Percentiles rank a stretch among this genome's conserved stretches.
Evolutionary conservation across 2,329 filamentous ascomycete genomes (phyloP).

Genomic region (Colletotrichum sp.): DNA sequence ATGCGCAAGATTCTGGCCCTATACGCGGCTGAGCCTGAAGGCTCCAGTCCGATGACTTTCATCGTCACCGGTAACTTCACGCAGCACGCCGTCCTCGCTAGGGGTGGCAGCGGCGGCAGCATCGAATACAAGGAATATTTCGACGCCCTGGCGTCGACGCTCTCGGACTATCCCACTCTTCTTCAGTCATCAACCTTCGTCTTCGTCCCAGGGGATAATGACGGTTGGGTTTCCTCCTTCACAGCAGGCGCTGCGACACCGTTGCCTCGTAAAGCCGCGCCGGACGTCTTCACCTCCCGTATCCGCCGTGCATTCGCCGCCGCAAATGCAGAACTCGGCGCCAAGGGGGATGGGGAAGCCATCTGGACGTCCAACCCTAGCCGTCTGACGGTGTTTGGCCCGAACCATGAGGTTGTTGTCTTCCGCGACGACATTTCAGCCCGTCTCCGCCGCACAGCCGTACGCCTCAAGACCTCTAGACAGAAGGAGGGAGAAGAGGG

Average conservation of each 20-base stretch:
- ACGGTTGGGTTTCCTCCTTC: constrained; percentile 94
- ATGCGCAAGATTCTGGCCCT: constrained; percentile 77
- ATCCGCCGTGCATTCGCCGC: constrained; percentile 80
- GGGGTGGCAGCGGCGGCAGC: constrained; percentile 76
- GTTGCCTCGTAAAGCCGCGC: constrained; percentile 74
- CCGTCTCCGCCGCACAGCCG: constrained; percentile 76
- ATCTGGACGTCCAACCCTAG: constrained; percentile 91
- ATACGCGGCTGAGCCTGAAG: constrained; percentile 71
- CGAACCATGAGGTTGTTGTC: constrained; percentile 84
- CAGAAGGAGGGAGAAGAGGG: constrained; percentile 29
- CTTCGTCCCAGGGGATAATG: constrained; percentile 95
- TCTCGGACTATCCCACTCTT: constrained; percentile 83
- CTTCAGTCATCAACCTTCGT: constrained; percentile 83
- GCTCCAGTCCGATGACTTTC: constrained; percentile 76
- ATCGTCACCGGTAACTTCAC: constrained; percentile 87
- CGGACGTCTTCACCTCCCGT: constrained; percentile 88
- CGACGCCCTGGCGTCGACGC: constrained; percentile 80
- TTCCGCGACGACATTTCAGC: constrained; percentile 87
- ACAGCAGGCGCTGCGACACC: constrained; percentile 74
- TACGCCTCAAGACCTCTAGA: constrained; percentile 65
- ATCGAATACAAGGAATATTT: constrained; percentile 98
- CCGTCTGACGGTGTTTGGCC: constrained; percentile 83
- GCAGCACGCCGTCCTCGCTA: constrained; percentile 67
- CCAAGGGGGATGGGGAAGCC: constrained; percentile 65
- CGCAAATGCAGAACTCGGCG: constrained; percentile 72